phyloP scores from a whole-genome alignment of 257 asterid genomes.

The Solanum habrochaites region DNA sequence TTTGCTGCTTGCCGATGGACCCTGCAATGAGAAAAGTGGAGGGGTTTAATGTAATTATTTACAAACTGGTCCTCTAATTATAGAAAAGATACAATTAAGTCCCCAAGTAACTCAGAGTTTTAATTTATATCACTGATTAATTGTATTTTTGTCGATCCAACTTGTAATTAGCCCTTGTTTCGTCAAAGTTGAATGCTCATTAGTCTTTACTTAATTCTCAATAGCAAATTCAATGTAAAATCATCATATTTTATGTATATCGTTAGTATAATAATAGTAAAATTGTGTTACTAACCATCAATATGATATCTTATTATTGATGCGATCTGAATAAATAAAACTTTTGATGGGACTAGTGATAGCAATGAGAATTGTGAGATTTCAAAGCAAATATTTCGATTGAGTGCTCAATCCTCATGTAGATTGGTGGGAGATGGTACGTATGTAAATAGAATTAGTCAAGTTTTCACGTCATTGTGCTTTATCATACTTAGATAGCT shows the following conservation, averaged over 20 bases:
- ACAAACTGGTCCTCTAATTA: neutral
- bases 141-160: neutral
- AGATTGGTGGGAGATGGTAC: neutral
- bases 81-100: neutral
- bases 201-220: neutral
- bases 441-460: neutral
- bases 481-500: neutral
- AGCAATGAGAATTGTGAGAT: neutral
- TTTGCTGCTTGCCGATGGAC: neutral
- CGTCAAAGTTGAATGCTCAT: neutral
- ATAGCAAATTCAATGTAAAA: neutral
- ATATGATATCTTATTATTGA: neutral
- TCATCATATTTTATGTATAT: neutral
- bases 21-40: neutral
- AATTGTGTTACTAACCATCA: neutral
- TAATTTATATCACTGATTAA: neutral
- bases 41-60: neutral
- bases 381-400: neutral
- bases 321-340: neutral
- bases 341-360: neutral
- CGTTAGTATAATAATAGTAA: neutral
- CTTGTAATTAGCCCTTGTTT: neutral
- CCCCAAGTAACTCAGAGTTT: neutral
- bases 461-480: neutral
- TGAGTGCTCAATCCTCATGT: neutral